Evolutionary conservation across 225 moss, liverwort and hornwort species (phyloP), one percentile per base, ranked within the genome.

Genomic region (Ulota crispa): DNA sequence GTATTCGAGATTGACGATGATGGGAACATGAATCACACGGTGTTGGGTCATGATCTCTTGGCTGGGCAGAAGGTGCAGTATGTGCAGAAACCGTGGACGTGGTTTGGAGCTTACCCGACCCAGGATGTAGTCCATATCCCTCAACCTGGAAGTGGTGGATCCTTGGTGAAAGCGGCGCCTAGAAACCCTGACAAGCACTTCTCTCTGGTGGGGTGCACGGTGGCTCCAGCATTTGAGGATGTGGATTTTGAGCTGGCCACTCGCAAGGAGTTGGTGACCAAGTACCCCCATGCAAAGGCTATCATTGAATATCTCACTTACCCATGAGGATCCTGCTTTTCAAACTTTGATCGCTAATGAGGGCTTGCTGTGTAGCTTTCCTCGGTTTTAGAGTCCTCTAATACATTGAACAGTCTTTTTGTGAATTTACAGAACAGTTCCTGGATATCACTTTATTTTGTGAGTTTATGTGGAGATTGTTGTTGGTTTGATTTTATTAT

Each of bases 71-170:
- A 82, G 63, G 20, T 74, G 39, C 96, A 96, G 81, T 92, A 96
- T 37, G 85, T 68, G 19, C 86, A 88, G 54, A 92, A 85, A 56
- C 94, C 95, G 9, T 81, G 79, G 80, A 85, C 90, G 47, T 96
- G 96, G 96, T 96, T 96, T 75, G 96, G 94, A 50, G 94, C 94
- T 37, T 96, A 89, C 80, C 92, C 91, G 19, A 96, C 94, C 20
- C 83, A 90, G 56, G 96, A 96, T 77, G 85, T 89, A 43, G 73
- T 57, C 10, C 77, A 75, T 18, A 23, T 92, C 30, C 72, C 88
- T 30, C 41, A 23, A n/a, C 56, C 77, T 47, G 77, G 79, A 68
- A 78, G 70, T 68, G 68, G 67, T 10, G 68, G 31, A 18, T 41
- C 78, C 7, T 23, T 93, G 2, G 83, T 87, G 73, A 83, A 83